These are phyloP conservation scores for Alternaria sp. DNA, from an alignment of 2,329 filamentous ascomycete species.

Conservation along the genomic window DNA sequence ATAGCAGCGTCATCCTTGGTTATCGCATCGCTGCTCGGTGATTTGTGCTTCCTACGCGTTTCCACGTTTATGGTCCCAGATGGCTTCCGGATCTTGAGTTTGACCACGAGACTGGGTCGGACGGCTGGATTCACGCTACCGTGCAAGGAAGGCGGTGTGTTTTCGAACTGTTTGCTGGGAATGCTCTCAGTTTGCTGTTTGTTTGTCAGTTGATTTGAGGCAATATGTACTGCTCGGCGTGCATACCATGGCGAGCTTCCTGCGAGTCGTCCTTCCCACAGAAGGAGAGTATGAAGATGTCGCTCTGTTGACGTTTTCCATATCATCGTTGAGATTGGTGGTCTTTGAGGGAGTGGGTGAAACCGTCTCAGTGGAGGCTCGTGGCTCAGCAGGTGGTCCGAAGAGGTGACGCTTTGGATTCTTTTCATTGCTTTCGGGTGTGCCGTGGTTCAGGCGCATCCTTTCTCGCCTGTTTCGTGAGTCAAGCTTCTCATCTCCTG, in stretches of 20 bases:
- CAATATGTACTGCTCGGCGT: background rate
- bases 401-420: conserved; percentile 7
- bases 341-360: background rate
- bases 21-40: background rate
- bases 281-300: background rate
- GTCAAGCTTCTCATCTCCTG: too few relatives aligned
- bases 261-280: background rate
- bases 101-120: background rate
- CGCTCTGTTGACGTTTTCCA: background rate
- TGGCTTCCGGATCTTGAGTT: background rate
- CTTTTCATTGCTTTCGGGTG: background rate
- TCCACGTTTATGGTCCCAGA: background rate
- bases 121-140: background rate
- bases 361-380: background rate
- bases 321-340: background rate
- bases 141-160: background rate
- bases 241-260: background rate
- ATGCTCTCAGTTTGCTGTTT: background rate
- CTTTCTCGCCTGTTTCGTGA: background rate
- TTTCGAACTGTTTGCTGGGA: background rate
- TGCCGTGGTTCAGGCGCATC: background rate
- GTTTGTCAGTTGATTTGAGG: background rate
- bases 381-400: background rate
- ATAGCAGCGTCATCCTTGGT: background rate
- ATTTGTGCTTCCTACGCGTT: background rate